phyloP scores from a whole-genome alignment of 257 asterid genomes.

The Jacaranda copaia region DNA sequence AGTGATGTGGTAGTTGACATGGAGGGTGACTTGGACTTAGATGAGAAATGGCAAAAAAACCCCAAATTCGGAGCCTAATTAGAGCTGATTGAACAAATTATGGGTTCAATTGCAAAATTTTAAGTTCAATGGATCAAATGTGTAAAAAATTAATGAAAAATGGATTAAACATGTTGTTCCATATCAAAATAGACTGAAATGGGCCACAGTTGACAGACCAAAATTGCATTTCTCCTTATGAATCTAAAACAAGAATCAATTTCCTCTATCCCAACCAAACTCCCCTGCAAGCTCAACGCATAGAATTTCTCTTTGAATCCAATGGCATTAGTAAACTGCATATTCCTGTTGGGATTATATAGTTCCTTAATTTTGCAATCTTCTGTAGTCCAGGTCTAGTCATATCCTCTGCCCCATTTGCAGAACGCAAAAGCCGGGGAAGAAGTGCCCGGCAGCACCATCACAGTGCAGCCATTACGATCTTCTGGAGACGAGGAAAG shows the following conservation, averaged over 20 bases:
- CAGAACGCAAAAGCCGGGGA: conserved; percentile 26
- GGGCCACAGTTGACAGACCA: too few relatives aligned
- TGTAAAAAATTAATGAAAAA: too few relatives aligned
- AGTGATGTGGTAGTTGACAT: too few relatives aligned
- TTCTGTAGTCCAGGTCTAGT: background rate
- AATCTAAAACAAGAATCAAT: conserved; percentile 29
- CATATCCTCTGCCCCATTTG: background rate
- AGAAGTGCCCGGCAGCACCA: conserved; percentile 12
- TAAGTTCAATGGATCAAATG: too few relatives aligned
- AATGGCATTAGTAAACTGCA: conserved; percentile 41
- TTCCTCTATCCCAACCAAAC: conserved; percentile 34
- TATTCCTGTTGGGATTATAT: conserved; percentile 26
- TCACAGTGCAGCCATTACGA: background rate
- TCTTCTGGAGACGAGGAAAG: background rate
- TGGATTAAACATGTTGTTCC: too few relatives aligned
- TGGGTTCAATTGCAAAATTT: too few relatives aligned
- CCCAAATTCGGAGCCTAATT: too few relatives aligned
- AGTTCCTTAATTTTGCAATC: conserved; percentile 28
- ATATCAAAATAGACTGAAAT: too few relatives aligned
- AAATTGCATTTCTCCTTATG: too few relatives aligned
- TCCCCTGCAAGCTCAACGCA: conserved; percentile 42
- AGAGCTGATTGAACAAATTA: too few relatives aligned
- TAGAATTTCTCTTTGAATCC: conserved; percentile 41
- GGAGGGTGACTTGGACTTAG: too few relatives aligned
- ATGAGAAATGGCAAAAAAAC: too few relatives aligned